A percentile compares a stretch with the other conserved stretches of the same genome.
Conservation (phyloP, 441 rosid genomes). For the Populus hybrid region DNA sequence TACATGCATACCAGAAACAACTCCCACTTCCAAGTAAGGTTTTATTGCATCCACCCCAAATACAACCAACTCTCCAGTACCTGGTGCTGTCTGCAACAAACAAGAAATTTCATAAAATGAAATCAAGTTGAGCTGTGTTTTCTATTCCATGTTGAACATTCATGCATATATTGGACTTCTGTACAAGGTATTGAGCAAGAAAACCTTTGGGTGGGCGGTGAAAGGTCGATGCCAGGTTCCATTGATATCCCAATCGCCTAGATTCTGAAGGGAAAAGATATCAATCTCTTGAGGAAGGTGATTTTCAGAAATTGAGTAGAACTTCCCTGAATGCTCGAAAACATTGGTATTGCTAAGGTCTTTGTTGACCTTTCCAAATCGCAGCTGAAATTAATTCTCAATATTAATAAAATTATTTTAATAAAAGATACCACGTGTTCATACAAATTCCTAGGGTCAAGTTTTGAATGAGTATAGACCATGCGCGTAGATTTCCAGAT, state of each 20-base stretch:
- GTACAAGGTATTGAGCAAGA: neutral
- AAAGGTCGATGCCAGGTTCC: constrained; percentile 54
- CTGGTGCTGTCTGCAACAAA: constrained; percentile 36
- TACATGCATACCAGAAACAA: constrained; percentile 48
- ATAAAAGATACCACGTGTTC: neutral
- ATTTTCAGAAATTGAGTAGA: constrained; percentile 46
- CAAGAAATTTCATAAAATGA: neutral
- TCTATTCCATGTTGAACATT: neutral
- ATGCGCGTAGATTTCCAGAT: neutral
- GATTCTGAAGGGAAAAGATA: constrained; percentile 32
- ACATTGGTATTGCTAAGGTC: constrained; percentile 48
- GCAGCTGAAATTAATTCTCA: constrained; percentile 23
- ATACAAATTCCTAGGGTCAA: neutral
- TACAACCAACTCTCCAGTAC: constrained; percentile 42
- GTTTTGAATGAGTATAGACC: too few relatives aligned
- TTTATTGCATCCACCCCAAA: constrained; percentile 38
- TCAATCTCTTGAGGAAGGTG: constrained; percentile 56
- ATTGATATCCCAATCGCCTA: constrained; percentile 42
- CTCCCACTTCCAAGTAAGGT: constrained; percentile 51
- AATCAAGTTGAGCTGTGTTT: neutral
- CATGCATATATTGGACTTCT: neutral
- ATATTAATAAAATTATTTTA: too few relatives aligned
- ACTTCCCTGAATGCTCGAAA: constrained; percentile 51
- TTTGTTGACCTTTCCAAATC: constrained; percentile 48
- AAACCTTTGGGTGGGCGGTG: constrained; percentile 49